phyloP scores from a whole-genome alignment of 2,329 filamentous ascomycete genomes.

The Colletotrichum somersetense region DNA sequence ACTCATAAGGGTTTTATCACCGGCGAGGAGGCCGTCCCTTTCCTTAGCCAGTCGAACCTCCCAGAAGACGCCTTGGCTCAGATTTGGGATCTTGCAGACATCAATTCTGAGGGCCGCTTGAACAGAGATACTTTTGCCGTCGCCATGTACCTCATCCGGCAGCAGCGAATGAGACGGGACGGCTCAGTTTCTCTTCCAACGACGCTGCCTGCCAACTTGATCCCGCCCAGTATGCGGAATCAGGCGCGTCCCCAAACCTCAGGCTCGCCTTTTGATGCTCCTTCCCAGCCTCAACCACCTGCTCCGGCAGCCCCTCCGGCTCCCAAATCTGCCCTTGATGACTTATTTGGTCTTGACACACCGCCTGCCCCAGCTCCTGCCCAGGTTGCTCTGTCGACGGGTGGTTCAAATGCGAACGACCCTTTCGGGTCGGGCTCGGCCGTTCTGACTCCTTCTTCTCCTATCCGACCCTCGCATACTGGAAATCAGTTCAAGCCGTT shows the following conservation, averaged over 20 bases:
- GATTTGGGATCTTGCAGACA: constrained; percentile 97
- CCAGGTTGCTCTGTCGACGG: constrained; percentile 76
- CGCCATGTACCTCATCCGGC: constrained; percentile 95
- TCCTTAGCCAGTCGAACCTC: constrained; percentile 92
- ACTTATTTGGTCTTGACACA: constrained; percentile 88
- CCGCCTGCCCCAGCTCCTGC: constrained; percentile 63
- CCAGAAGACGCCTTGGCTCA: constrained; percentile 90
- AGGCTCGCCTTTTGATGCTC: constrained; percentile 66
- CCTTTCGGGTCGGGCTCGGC: constrained; percentile 69
- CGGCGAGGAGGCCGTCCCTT: constrained; percentile 93
- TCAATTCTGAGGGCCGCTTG: constrained; percentile 88
- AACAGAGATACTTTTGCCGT: constrained; percentile 94
- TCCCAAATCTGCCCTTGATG: constrained; percentile 88
- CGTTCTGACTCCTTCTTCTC: constrained; percentile 65
- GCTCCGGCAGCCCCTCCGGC: constrained; percentile 52
- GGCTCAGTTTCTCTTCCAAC: constrained; percentile 74
- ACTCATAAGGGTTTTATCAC: constrained; percentile 85
- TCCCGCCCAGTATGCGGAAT: constrained; percentile 87
- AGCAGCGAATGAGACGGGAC: constrained; percentile 82
- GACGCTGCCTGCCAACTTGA: constrained; percentile 81
- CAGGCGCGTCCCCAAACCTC: constrained; percentile 66
- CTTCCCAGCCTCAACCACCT: constrained; percentile 47
- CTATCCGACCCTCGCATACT: constrained; percentile 62
- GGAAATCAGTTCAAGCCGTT: constrained; percentile 85
- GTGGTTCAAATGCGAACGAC: constrained; percentile 75